Base-by-base conservation (phyloP, 768 basidiomycete species). In the Termitomyces sp. region DNA sequence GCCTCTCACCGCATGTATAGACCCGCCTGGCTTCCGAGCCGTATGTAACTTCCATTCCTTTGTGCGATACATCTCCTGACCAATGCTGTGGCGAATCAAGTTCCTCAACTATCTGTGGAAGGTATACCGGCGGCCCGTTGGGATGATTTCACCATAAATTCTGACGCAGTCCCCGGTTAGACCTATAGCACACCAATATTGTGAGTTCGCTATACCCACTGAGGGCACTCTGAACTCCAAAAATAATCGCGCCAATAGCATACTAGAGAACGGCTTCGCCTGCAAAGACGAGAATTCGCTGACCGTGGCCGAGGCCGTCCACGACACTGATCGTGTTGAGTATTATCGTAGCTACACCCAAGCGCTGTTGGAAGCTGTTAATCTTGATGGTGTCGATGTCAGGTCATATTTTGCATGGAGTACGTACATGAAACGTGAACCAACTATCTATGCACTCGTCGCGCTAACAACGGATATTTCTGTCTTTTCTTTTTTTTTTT, bases 181-280 rank as follows among this genome's bases (percentile, higher is more conserved):
- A 71, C 70, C 9, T 75, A 75, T 62, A 60, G 60, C 28, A 71
- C 73, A 62, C 81, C 84, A 0, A 83, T 87, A 57, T 83, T 80
- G 83, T 80, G 58, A 48, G 78, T 63, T 30, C 6, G 42, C 42
- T 38, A 10, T 28, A 23, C 12, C 28, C 15, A 14, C 3, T 21
- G 21, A 35, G 38, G 9, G 26, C 5, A 23, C 30, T 23, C 37
- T 15, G 35, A 11, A 11, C 28, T 12, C 31, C 31, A 19, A 38
- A 53, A 56, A 21, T 19, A 21, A 47, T 12, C 12, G 35, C 35
- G 12, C 50, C 37, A 28, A 57, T 19, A 84, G 83, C 62, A 79
- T 87, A 19, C 87, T 84, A 1, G 85, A 89, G 69, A 88, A 87
- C 65, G 84, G 85, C 0, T 86, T 86, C 62, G 75, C 84, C 1